These are phyloP conservation scores for Fistulifera pelliculosa DNA, from an alignment of 108 stramenopile genomes.

Conservation along the genomic window DNA sequence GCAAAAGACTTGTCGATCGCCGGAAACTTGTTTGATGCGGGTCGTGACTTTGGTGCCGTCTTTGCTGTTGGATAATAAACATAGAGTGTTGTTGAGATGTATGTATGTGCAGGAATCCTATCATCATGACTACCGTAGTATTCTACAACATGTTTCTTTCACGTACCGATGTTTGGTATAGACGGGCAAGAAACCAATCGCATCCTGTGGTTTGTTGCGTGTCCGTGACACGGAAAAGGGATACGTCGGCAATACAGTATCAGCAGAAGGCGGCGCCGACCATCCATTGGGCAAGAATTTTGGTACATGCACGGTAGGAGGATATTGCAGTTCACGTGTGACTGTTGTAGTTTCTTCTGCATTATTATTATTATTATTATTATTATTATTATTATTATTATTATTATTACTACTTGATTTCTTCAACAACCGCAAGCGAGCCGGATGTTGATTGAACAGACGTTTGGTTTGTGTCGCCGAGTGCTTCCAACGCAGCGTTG, in stretches of 20 bases:
- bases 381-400: too few species aligned
- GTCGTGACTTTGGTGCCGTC: constrained; percentile 73
- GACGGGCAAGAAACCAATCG: constrained; percentile 74
- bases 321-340: constrained; percentile 10
- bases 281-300: constrained; percentile 69
- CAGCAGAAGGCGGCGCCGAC: constrained; percentile 66
- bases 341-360: too few species aligned
- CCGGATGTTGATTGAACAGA: constrained; percentile 70
- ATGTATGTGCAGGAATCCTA: too few species aligned
- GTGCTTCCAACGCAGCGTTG: constrained; percentile 43
- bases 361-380: too few species aligned
- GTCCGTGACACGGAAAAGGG: constrained; percentile 68
- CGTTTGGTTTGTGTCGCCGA: constrained; percentile 71
- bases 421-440: constrained; percentile 37
- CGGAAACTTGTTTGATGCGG: constrained; percentile 63
- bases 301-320: constrained; percentile 25
- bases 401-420: too few species aligned
- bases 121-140: too few species aligned
- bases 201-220: constrained; percentile 60
- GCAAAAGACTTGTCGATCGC: constrained; percentile 57
- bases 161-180: constrained; percentile 71
- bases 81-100: too few species aligned
- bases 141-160: too few species aligned
- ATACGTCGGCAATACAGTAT: constrained; percentile 45
- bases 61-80: constrained; percentile 46